Evolutionary conservation across 1,284 basidiomycete species (phyloP), one percentile per base, ranked within the genome.

Genomic region (Grifola frondosa): DNA sequence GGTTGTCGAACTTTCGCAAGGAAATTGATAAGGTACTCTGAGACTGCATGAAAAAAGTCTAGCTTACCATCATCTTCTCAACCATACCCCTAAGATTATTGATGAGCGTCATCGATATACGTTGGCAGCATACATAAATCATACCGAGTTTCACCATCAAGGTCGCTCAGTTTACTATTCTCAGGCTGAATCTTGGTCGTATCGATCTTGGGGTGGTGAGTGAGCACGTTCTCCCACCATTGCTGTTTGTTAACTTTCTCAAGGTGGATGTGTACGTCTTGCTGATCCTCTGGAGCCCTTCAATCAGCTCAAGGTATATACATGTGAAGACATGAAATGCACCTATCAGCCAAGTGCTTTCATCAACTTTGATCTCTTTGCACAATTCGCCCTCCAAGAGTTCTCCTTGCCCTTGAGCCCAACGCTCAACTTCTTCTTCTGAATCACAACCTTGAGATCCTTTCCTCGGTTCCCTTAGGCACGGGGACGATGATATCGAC

Each of bases 21-120:
- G 31, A 34, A 41, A 16, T 41, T 40, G 22, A 37, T 32, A 21
- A 22, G n/a, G 7, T 37, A 32, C 34, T 44, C 50, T 48, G 19
- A 44, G n/a, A 28, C 30, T 29, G 8, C 26, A 31, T 29, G 29
- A 25, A 41, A 40, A 57, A 35, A 54, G 41, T 37, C 25, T 33
- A 17, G 42, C 87, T 57, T 68, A 94, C 95, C 96, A 99, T 99
- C 97, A 99, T 99, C 74, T 99, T 99, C 69, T 99, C 97, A 1
- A 99, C 97, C 91, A 99, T 92, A 0, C 91, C 92, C 56, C 96
- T 90, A 59, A 12, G 38, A 29, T n/a, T n/a, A n/a, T n/a, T n/a
- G n/a, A n/a, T 54, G 24, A 54, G 32, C 6, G 32, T 40, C 31
- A 25, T 48, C 9, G 36, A 31, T 6, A 25, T 34, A 31, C 9